Evolutionary conservation across 495 filamentous ascomycete genomes (phyloP), one percentile per base, ranked within the genome.

Genomic region (Geoglossum glabrum): DNA sequence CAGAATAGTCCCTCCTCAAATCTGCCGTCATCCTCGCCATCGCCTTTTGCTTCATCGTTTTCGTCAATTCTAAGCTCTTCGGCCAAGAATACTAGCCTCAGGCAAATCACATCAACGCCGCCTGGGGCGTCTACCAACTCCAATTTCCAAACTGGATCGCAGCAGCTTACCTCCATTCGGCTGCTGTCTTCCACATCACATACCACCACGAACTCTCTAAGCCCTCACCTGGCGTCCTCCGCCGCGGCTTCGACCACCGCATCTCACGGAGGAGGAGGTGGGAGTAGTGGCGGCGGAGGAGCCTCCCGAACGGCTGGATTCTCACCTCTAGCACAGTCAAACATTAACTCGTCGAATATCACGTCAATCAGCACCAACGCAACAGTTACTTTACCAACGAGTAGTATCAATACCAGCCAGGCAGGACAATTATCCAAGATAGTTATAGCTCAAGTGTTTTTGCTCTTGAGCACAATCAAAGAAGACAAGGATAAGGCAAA

Each of bases 381-480:
- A 9, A 56, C 54, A n/a, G 3, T 27, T 2, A 36, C 27, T 7
- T 54, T 23, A 54, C 10, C 27, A 26, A 38, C 31, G 49, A 52
- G 17, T 30, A 15, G 25, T 52, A 52, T 23, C 28, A 52, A 30
- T 28, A 60, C 60, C n/a, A 54, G 62, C 27, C 65, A 67, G 30
- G 60, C 70, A 49, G 66, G 63, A 17, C 58, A 54, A 49, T 71
- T 87, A 58, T 77, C 86, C 45, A 94, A 88, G 67, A 90, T 99
- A 68, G 87, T 87, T 58, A 83, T 93, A 63, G 88, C 90, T 57
- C 93, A 99, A 75, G 81, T 97, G 57, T 93, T 90, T 71, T 76
- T 99, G 59, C 78, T 97, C 36, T 78, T 99, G 59, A 90, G 88
- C 73, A 86, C 86, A 27, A 85, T 95, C 66, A 95, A 87, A 65